Conservation (phyloP, 345 rosid species). For the Noccaea bulbosa region DNA sequence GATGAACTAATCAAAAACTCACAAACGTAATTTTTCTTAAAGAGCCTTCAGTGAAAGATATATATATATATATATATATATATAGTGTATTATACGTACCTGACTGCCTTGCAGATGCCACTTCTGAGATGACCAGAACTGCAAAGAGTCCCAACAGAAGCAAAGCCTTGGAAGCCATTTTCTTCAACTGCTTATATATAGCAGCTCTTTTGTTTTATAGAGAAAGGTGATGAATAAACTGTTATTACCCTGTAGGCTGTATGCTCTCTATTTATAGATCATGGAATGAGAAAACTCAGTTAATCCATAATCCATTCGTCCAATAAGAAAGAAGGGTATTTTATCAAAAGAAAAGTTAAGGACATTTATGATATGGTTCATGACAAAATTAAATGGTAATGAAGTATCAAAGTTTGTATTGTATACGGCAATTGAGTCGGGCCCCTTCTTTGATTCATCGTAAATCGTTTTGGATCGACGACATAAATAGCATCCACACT, state of each 20-base stretch:
- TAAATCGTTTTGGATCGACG: neutral
- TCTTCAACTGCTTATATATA: neutral
- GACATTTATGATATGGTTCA: no score
- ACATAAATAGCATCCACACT: slow-evolving; percentile 16
- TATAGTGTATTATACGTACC: slow-evolving; percentile 7
- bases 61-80: neutral
- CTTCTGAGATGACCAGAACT: slow-evolving; percentile 22
- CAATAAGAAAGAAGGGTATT: neutral
- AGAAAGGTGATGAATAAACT: slow-evolving; percentile 7
- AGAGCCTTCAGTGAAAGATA: neutral
- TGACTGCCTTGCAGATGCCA: neutral
- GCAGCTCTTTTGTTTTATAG: neutral
- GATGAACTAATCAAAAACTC: neutral
- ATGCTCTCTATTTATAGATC: slow-evolving; percentile 17
- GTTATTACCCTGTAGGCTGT: neutral
- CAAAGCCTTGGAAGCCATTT: slow-evolving; percentile 36
- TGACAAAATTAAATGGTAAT: neutral
- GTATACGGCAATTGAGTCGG: slow-evolving; percentile 1
- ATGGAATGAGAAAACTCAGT: slow-evolving; percentile 31
- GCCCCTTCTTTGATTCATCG: slow-evolving; percentile 14
- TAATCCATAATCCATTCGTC: neutral
- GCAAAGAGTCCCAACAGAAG: slow-evolving; percentile 32
- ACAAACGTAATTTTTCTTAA: neutral
- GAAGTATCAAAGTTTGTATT: neutral
- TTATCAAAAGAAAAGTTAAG: neutral